Base-by-base conservation (phyloP, 2,329 filamentous ascomycete genomes). In the Scedosporium aurantiacum region DNA sequence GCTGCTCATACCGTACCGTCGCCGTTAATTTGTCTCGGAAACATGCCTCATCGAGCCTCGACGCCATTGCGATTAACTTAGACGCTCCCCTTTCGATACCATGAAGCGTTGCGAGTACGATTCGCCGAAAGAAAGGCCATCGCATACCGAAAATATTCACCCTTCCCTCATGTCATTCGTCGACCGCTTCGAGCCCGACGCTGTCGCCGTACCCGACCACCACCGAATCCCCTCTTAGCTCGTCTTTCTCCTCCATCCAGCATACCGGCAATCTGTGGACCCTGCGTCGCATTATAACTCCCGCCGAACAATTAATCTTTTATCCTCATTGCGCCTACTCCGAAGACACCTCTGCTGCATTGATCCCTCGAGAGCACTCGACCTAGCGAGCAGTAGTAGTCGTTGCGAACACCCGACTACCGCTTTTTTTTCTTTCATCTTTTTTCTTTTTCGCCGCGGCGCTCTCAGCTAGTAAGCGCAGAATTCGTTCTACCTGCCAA, bases 61-160 rank as follows among this genome's bases (percentile, higher is more conserved):
- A 57, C 32, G 28, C 58, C 47, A 61, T 56, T 61, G 59, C 59
- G 32, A 27, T 43, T 57, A 61, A 45, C 50, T 28, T 61, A 37
- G 32, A 45, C 28, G 28, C 14, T 28, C 21, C 18, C 55, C 56
- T 37, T 37, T 56, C 56, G 60, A 61, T 61, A 61, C 60, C 60
- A 61, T 61, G 60, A 61, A 50, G 54, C 28, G 43, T 55, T 58
- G 60, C 60, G 54, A 32, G 41, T 54, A 40, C 56, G 40, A 61
- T 58, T 61, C 60, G 60, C 60, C 60, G 60, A 58, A 55, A 57
- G 55, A 58, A 57, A 61, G 60, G 60, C 60, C 60, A 52, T 58
- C 60, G 40, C 59, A 61, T 14, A 27, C 50, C 25, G 27, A 21
- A 52, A 40, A 61, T 45, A 23, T 16, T 23, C 40, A 45, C 52